Base-by-base conservation (phyloP, 2,329 filamentous ascomycete genomes). In the Epicoccum nigrum region DNA sequence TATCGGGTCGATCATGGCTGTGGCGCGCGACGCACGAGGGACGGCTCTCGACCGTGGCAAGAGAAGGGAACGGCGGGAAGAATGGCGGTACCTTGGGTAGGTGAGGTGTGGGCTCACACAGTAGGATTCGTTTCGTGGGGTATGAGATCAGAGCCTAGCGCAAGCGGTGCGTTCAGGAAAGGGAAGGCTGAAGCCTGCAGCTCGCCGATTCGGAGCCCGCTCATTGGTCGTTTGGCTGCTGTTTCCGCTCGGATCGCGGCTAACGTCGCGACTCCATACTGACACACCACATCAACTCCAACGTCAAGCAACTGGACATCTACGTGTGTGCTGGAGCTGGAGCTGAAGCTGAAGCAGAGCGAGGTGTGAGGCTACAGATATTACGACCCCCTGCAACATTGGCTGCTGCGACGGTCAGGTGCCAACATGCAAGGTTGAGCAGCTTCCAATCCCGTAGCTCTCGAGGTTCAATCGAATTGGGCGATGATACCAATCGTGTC, bases 1-100 rank as follows among this genome's bases (percentile, higher is more conserved):
- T 72, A 69, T 69, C 62, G 59, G 65, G 62, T 71, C 63, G 70
- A 67, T 67, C 72, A 73, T 73, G 70, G 64, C 68, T 72, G 64
- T 62, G 54, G 55, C 56, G 59, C 55, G 59, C 55, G 59, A 55
- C 57, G 58, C 64, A 57, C 60, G 49, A 57, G 50, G 52, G 54
- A 54, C 46, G 49, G 56, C 51, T 60, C 52, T 58, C 54, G 58
- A 51, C 52, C 51, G 59, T 59, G 59, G 52, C 54, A 27, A 60
- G 49, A 45, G 9, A 34, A 27, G 17, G 28, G 9, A 34, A 27
- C 19, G 28, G 45, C 45, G 33, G 37, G 15, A 28, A 16, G 23
- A 60, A 62, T 57, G 54, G 53, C 54, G n/a, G n/a, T n/a, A n/a
- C n/a, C n/a, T n/a, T n/a, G n/a, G 28, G 50, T 44, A 58, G 38